A percentile compares a stretch with the other conserved stretches of the same genome.
Evolutionary conservation across 2,329 filamentous ascomycete species (phyloP).

Genomic region (Apiospora kogelbergensis): DNA sequence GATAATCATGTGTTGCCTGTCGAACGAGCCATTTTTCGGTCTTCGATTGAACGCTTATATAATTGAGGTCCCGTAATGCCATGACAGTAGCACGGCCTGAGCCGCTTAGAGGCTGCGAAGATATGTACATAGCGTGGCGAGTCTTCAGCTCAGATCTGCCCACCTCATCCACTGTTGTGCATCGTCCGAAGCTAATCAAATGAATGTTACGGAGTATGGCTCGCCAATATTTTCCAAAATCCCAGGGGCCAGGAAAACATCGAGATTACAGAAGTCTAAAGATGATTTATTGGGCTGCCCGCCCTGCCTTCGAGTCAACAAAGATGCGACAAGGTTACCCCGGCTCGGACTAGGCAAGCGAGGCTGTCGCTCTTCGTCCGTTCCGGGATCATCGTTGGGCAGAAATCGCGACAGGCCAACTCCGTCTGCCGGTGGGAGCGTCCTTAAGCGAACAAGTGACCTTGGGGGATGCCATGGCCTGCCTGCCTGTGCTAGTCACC

Average conservation of each 20-base stretch:
- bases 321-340: not conserved
- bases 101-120: not conserved
- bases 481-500: not conserved
- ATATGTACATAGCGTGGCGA: too few species aligned
- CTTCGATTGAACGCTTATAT: not conserved
- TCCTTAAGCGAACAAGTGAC: not conserved
- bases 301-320: not conserved
- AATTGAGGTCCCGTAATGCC: not conserved
- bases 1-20: not conserved
- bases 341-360: not conserved
- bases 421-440: not conserved
- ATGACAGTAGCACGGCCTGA: not conserved
- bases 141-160: not conserved
- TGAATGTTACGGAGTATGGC: not conserved
- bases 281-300: not conserved
- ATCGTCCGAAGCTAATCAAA: not conserved
- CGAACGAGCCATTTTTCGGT: not conserved
- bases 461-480: not conserved
- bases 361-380: not conserved
- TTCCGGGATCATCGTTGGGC: not conserved
- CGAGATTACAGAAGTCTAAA: not conserved
- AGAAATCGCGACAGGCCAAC: not conserved
- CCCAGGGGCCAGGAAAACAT: not conserved
- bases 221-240: not conserved
- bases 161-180: not conserved